A percentile compares a stretch with the other conserved stretches of the same genome.
Evolutionary conservation across 106 monocot genomes (phyloP).

Genomic region (Cymbidium sinense): DNA sequence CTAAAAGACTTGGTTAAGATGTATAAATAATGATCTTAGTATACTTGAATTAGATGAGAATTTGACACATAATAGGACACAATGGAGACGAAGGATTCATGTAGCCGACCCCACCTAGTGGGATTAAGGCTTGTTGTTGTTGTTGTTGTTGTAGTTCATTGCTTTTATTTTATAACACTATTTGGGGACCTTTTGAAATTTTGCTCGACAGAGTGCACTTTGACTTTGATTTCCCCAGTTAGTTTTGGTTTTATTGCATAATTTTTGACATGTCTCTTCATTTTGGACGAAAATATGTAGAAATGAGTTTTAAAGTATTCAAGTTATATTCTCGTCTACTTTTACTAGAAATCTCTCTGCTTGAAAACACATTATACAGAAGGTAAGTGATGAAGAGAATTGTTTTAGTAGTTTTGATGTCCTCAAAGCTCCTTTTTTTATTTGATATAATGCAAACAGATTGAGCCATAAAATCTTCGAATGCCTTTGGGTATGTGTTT

Average conservation of each 20-base stretch:
- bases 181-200: not conserved
- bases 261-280: not conserved
- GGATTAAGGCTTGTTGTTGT: no score
- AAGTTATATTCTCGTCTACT: not conserved
- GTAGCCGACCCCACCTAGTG: no score
- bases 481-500: not conserved
- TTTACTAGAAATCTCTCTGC: not conserved
- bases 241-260: not conserved
- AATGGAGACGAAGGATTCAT: no score
- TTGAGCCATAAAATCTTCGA: not conserved
- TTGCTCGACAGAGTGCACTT: not conserved
- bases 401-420: no score
- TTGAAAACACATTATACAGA: not conserved
- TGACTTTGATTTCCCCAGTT: not conserved
- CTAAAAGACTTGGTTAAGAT: no score
- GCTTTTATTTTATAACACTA: no score
- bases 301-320: not conserved
- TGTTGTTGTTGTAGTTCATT: no score
- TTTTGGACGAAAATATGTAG: not conserved
- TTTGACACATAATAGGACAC: no score
- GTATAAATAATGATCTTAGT: no score
- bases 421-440: not conserved
- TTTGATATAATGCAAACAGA: not conserved
- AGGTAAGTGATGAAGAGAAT: not conserved
- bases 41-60: no score